Evolutionary conservation across 1,139 yeast species (phyloP).

Genomic region (Kazachstania sp.): DNA sequence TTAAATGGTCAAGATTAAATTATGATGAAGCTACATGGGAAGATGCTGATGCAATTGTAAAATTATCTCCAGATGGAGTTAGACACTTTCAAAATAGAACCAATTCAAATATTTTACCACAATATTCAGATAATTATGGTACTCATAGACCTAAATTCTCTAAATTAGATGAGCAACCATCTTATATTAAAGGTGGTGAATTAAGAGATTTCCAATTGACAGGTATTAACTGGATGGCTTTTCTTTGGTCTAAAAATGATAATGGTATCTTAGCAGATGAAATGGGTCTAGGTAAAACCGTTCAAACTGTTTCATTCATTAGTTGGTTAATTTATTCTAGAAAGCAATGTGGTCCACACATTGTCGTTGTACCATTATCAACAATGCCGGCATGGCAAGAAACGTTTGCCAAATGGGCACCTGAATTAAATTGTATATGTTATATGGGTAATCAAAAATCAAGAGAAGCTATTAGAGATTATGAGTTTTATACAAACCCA

Average conservation of each 20-base stretch:
- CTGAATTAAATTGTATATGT: slow-evolving; percentile 85
- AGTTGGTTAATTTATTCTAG: slow-evolving; percentile 93
- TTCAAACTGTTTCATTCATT: slow-evolving; percentile 89
- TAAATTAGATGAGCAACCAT: slow-evolving; percentile 78
- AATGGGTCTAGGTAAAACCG: slow-evolving; percentile 98
- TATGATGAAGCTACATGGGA: slow-evolving; percentile 99
- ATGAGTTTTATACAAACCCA: slow-evolving; percentile 66
- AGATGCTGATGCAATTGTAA: slow-evolving; percentile 78
- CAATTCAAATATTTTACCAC: slow-evolving; percentile 78
- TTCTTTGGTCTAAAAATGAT: slow-evolving; percentile 93
- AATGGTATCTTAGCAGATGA: slow-evolving; percentile 98
- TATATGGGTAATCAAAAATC: slow-evolving; percentile 90
- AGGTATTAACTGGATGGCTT: slow-evolving; percentile 99
- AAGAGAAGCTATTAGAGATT: slow-evolving; percentile 70
- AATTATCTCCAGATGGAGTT: slow-evolving; percentile 76
- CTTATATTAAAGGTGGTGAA: slow-evolving; percentile 84
- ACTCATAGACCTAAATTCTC: slow-evolving; percentile 79
- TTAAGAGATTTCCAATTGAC: slow-evolving; percentile 95
- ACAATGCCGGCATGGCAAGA: slow-evolving; percentile 99
- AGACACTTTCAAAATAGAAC: slow-evolving; percentile 72
- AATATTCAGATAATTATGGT: slow-evolving; percentile 67
- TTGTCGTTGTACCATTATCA: slow-evolving; percentile 91
- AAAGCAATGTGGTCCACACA: slow-evolving; percentile 93
- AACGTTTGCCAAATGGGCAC: slow-evolving; percentile 96
- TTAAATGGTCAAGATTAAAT: slow-evolving; percentile 88